These are phyloP conservation scores for Wallacemonas sp. DNA, from an alignment of 208 protist species.

Conservation along the genomic window DNA sequence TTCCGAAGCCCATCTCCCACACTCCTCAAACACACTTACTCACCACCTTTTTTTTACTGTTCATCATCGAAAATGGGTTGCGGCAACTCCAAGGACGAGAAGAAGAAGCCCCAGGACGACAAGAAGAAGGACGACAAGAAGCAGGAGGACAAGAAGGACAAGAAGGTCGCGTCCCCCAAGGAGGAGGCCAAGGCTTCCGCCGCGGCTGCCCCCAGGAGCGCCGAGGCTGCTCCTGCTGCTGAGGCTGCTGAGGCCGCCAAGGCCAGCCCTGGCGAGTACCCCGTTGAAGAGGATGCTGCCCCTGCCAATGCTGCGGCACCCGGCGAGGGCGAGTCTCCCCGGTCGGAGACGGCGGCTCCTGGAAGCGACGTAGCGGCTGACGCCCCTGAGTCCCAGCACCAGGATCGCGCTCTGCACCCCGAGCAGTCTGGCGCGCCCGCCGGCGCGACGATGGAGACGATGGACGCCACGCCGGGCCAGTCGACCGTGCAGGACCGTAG, in stretches of 20 bases:
- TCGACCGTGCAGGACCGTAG: conserved; percentile 6
- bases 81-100: conserved; percentile 17
- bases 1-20: no score
- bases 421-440: background rate
- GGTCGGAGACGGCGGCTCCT: no score
- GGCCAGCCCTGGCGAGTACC: background rate
- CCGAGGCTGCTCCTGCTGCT: no score
- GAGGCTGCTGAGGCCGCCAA: background rate
- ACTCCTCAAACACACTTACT: no score
- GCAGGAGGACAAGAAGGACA: background rate
- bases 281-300: background rate
- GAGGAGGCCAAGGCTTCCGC: no score
- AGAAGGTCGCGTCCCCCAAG: background rate
- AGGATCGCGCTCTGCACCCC: background rate
- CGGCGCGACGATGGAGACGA: conserved; percentile 10
- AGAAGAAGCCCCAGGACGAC: conserved; percentile 8
- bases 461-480: background rate
- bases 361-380: no score
- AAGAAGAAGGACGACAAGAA: conserved; percentile 8
- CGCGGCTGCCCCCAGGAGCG: background rate
- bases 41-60: background rate
- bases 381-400: background rate
- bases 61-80: conserved; percentile 14
- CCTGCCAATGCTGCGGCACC: background rate
- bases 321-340: background rate